Conservation (phyloP, 768 basidiomycete species). For the Galerina marginata region DNA sequence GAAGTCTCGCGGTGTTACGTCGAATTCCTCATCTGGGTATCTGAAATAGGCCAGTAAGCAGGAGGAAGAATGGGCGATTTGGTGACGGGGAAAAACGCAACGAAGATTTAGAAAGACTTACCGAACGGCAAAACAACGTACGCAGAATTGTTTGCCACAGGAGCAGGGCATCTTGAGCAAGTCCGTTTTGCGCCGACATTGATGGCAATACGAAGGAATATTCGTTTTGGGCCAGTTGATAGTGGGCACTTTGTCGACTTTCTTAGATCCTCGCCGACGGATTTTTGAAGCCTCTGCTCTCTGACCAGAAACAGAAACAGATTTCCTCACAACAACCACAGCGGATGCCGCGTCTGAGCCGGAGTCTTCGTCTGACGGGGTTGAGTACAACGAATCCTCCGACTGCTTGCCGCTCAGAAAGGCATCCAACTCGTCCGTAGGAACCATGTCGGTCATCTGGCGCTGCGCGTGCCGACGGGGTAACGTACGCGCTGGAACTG, state of each 20-base stretch:
- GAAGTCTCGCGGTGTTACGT: constrained; percentile 27
- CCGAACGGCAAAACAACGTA: constrained; percentile 23
- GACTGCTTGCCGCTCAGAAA: neutral
- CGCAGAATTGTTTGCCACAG: constrained; percentile 21
- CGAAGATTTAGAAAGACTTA: constrained; percentile 5
- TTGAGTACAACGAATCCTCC: neutral
- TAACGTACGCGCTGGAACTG: neutral
- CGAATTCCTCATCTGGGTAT: constrained; percentile 31
- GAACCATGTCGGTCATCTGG: constrained; percentile 2
- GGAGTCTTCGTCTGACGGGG: too few relatives aligned
- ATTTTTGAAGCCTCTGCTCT: neutral
- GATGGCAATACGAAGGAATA: constrained; percentile 14
- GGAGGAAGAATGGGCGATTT: too few relatives aligned
- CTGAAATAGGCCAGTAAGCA: constrained; percentile 19
- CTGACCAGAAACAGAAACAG: neutral
- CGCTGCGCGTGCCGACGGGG: neutral
- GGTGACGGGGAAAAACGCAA: neutral
- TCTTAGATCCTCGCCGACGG: neutral
- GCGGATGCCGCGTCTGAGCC: too few relatives aligned
- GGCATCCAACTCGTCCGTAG: neutral
- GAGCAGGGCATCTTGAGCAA: constrained; percentile 23
- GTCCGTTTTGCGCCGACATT: constrained; percentile 17
- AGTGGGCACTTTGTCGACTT: neutral
- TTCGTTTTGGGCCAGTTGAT: neutral
- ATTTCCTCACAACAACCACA: neutral